phyloP scores from a whole-genome alignment of 1,284 basidiomycete species.

The Trichosporon inkin region DNA sequence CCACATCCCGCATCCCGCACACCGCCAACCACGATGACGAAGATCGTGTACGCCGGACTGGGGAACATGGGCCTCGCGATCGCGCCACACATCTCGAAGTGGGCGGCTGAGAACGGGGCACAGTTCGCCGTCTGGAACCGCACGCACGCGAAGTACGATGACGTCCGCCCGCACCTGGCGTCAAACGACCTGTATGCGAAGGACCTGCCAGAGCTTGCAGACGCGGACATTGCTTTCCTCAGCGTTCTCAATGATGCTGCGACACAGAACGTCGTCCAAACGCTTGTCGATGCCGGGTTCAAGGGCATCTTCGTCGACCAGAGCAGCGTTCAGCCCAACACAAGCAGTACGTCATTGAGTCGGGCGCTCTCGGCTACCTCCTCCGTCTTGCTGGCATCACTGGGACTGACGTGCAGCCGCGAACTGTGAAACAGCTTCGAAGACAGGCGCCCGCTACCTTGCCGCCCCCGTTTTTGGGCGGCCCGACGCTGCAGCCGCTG shows the following conservation, averaged over 20 bases:
- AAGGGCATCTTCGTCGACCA: slow-evolving; percentile 35
- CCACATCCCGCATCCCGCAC: no score
- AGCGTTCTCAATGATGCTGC: slow-evolving; percentile 38
- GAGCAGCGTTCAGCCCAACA: slow-evolving; percentile 31
- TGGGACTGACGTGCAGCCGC: slow-evolving; percentile 24
- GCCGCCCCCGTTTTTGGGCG: slow-evolving; percentile 38
- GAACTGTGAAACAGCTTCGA: slow-evolving; percentile 25
- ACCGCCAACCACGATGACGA: neutral
- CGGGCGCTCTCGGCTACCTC: no score
- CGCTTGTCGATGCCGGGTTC: slow-evolving; percentile 17
- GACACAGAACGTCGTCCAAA: slow-evolving; percentile 25
- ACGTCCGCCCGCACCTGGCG: slow-evolving; percentile 18
- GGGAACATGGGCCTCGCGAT: slow-evolving; percentile 39
- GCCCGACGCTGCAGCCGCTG: slow-evolving; percentile 31
- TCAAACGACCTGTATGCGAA: slow-evolving; percentile 13
- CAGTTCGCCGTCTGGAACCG: slow-evolving; percentile 37
- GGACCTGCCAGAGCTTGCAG: slow-evolving; percentile 24
- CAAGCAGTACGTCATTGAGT: slow-evolving; percentile 32
- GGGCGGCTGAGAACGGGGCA: slow-evolving; percentile 20
- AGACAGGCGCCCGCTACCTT: slow-evolving; percentile 30
- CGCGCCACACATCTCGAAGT: slow-evolving; percentile 28
- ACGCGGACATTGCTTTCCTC: slow-evolving; percentile 27
- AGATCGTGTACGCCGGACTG: slow-evolving; percentile 37
- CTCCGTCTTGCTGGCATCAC: neutral
- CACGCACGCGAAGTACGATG: slow-evolving; percentile 31